phyloP scores from a whole-genome alignment of 768 basidiomycete species.

The Mycena capillaripes region DNA sequence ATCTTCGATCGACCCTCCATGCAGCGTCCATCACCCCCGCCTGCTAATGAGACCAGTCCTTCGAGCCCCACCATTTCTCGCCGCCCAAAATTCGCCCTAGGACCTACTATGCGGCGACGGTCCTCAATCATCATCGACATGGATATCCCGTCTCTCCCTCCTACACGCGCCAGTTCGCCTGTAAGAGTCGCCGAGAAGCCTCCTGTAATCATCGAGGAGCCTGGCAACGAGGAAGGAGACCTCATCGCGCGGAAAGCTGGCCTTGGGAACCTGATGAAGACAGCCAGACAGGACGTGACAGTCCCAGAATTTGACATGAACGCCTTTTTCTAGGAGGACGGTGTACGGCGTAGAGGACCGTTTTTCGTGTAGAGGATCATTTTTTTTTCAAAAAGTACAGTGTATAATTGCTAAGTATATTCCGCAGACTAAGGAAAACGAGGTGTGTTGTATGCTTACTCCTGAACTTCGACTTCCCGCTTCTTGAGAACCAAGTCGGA shows the following conservation, averaged over 20 bases:
- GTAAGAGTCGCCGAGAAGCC: slow-evolving; percentile 42
- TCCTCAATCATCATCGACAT: slow-evolving; percentile 93
- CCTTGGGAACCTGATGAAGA: slow-evolving; percentile 88
- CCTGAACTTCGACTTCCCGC: slow-evolving; percentile 79
- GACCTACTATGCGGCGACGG: slow-evolving; percentile 68
- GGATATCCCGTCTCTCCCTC: slow-evolving; percentile 75
- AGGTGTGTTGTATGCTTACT: slow-evolving; percentile 42
- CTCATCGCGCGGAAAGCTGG: slow-evolving; percentile 77
- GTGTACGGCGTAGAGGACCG: slow-evolving; percentile 1
- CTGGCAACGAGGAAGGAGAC: slow-evolving; percentile 68
- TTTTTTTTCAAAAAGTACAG: slow-evolving; percentile 26
- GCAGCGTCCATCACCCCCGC: slow-evolving; percentile 16
- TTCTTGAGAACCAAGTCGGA: slow-evolving; percentile 89
- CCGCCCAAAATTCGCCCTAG: slow-evolving; percentile 61
- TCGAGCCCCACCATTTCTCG: slow-evolving; percentile 61
- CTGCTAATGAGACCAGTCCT: slow-evolving; percentile 40
- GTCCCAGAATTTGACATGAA: slow-evolving; percentile 92
- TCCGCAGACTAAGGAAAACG: slow-evolving; percentile 25
- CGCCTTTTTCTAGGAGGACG: slow-evolving; percentile 64
- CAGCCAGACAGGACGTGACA: slow-evolving; percentile 89
- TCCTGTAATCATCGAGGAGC: slow-evolving; percentile 45
- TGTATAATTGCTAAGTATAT: slow-evolving; percentile 34
- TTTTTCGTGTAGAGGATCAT: neutral
- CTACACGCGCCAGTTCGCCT: slow-evolving; percentile 70
- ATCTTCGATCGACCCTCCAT: slow-evolving; percentile 86